Base-by-base conservation (phyloP, 75 land plant genomes). In the Sequoia sempervirens region DNA sequence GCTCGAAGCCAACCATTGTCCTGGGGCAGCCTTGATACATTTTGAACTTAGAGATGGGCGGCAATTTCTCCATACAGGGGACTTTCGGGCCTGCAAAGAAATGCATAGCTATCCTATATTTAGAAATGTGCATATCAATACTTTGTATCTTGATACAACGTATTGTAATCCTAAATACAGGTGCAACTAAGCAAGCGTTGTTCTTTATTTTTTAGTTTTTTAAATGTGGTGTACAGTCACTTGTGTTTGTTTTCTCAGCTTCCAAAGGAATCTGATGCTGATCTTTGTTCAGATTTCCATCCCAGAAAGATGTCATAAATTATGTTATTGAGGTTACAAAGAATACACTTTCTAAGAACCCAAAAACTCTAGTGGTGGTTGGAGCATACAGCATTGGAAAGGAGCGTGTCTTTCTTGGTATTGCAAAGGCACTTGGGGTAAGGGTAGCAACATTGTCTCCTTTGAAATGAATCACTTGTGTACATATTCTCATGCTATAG, bases 381-480 rank as follows among this genome's bases (percentile, higher is more conserved):
- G 95, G 93, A n/a, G 93, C 95, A 66, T 93, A 93, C 82, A 93
- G 95, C 87, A 93, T 93, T 72, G 95, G 95, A n/a, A 93, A 93
- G 79, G 95, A 93, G 73, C 87, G 90, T 87, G 95, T 93, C 40
- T 93, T 89, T 83, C 87, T 92, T 79, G 88, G 92, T 41, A 92
- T 92, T 83, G 93, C 95, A 14, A 61, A 93, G 88, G 91, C 89
- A 36, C 83, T 93, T 70, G 87, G 84, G 76, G 89, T 91, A 85
- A 64, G 82, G 13, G n/a, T 79, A 43, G 47, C 52, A 30, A 61
- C 37, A 32, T 84, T 78, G 54, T 84, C 37, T 84, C 23, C 45
- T 79, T 81, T 84, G 30, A 69, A 37, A 9, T n/a, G 26, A 73
- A 68, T 28, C 13, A 72, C 26, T 13, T n/a, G n/a, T 37, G 80